Conservation (phyloP, 208 protist genomes). For the Acanthamoeba lenticulata region DNA sequence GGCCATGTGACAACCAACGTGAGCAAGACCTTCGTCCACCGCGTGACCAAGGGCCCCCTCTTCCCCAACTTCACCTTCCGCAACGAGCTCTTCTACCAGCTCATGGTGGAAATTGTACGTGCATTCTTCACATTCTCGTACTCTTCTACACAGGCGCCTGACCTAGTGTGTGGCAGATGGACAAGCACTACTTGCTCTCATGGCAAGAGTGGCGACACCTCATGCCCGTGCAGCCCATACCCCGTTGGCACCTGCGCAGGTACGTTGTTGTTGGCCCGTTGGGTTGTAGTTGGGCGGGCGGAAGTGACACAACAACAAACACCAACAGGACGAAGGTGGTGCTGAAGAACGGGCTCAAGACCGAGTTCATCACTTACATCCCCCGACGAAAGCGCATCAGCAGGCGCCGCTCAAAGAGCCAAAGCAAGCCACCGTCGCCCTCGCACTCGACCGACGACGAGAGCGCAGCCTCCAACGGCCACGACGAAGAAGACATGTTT, state of each 20-base stretch:
- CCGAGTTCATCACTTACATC: slow-evolving; percentile 22
- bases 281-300: not conserved
- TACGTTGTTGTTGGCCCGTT: not conserved
- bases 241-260: not conserved
- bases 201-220: slow-evolving; percentile 43
- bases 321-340: not conserved
- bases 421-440: too few relatives aligned
- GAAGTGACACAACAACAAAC: not conserved
- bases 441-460: not conserved
- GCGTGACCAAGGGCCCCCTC: not conserved
- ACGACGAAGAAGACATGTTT: not conserved
- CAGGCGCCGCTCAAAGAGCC: not conserved
- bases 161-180: slow-evolving; percentile 2
- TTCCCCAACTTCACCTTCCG: not conserved
- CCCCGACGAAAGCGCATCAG: not conserved
- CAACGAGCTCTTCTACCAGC: not conserved
- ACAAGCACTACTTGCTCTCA: slow-evolving; percentile 51
- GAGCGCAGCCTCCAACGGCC: not conserved
- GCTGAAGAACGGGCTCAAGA: slow-evolving; percentile 1
- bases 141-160: not conserved
- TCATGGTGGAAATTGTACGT: not conserved
- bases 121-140: not conserved
- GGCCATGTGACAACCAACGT: not conserved
- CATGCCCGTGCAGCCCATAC: slow-evolving; percentile 11
- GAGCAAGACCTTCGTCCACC: not conserved